Evolutionary conservation across 2,329 filamentous ascomycete species (phyloP), one percentile per base, ranked within the genome.

Genomic region (Fusarium bulbicola): DNA sequence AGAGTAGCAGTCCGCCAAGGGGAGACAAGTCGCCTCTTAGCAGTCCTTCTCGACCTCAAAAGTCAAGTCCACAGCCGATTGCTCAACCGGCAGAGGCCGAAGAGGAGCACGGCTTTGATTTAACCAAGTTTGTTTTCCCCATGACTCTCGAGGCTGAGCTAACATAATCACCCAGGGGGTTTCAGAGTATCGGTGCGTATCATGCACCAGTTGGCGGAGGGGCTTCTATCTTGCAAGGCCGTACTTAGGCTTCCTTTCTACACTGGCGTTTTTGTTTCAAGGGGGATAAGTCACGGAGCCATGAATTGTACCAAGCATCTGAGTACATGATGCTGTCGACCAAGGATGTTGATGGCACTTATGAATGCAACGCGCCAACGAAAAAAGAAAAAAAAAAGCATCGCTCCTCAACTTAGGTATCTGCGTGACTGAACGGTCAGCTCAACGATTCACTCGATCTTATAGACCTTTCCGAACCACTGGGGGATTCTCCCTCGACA

Each of bases 161-260:
- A 58, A 78, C 54, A 43, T n/a, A 13, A 13, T 20, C 12, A 12
- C 49, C 24, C 63, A 90, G 88, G 82, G 90, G 90, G 1, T 92
- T 92, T 74, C 90, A 91, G 78, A 91, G 87, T 70, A 92, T 92
- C 58, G 88, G 89, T 36, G 86, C 89, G 3, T 92, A 89, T 69
- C 90, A 92, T 72, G 87, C 89, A 43, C 86, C 86, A 3, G 84
- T 87, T 15, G 82, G 83, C 40, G 86, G 83, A 47, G 85, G 86
- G 7, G 79, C 85, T 45, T 80, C 85, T 36, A 82, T 87, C 60
- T 77, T 85, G 64, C 81, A 83, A 56, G 80, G 81, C 20, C 82
- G 79, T 36, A 78, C 70, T 39, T 80, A 78, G 28, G 52, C 53
- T 36, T 43, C 43, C 39, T 56, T 50, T 42, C 37, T 63, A 50